Evolutionary conservation across 208 protist species (phyloP), one percentile per base, ranked within the genome.

Genomic region (Acanthamoeba lenticulata): DNA sequence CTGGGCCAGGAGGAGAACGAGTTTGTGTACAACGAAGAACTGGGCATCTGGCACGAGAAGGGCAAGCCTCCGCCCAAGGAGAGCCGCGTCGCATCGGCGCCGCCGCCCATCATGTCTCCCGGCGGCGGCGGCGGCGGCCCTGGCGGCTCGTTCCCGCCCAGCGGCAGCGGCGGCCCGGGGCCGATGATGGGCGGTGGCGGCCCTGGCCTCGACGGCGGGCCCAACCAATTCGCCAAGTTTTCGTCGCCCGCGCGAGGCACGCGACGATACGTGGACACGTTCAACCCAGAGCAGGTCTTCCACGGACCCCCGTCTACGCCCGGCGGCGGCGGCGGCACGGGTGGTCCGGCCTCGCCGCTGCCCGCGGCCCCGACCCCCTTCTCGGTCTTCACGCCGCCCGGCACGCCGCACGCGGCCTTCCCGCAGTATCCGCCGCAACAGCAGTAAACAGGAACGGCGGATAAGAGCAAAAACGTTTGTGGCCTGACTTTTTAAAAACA

Each of bases 1-100:
- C 72, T 83, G 9, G 72, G 72, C 19, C 6, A 7, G 29, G 32
- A 6, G 42, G 72, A 83, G 72, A 83, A 42, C 42, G 72, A 83
- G 72, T 83, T 83, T 42, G 32, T 83, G 19, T 83, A 83, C 42
- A 83, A 83, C 72, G 72, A 83, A 49, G 72, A 83, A 27, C 38
- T 83, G 19, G 72, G 72, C 32, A 49, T 83, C 24, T 83, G 72
- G 72, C 72, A 83, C 72, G 38, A 83, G 42, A 83, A 83, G 72
- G 72, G 60, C 60, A 69, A 69, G 60, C 60, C 60, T 7, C 60
- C 60, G 29, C 6, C 60, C 29, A 27, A 69, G 29, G 60, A 69
- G 6, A 6, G 27, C 13, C 60, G 60, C 60, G 60, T 5, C 29
- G 13, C 27, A 5, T 27, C 29, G 6, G 60, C 60, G 60, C 27